These are phyloP conservation scores for Voacanga thouarsii DNA, from an alignment of 257 asterid genomes.

Conservation along the genomic window DNA sequence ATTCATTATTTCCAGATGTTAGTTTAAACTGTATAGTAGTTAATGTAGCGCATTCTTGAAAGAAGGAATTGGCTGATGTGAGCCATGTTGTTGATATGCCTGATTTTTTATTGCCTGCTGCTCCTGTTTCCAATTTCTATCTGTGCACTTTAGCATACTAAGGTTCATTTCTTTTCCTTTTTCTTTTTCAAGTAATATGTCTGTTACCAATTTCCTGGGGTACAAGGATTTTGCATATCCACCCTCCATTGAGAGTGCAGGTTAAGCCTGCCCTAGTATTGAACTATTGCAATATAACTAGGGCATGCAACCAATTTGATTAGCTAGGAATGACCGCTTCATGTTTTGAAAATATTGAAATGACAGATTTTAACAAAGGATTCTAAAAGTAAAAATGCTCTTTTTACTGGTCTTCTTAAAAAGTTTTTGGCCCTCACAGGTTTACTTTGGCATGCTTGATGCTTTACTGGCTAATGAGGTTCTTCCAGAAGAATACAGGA, in stretches of 20 bases:
- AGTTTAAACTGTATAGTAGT: not conserved
- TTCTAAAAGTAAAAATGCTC: not conserved
- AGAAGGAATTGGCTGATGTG: not conserved
- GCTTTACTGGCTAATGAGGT: slow-evolving; percentile 42
- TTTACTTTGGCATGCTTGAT: slow-evolving; percentile 52
- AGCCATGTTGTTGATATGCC: not conserved
- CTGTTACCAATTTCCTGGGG: not conserved
- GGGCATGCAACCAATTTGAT: not conserved
- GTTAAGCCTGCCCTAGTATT: not conserved
- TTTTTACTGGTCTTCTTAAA: not conserved
- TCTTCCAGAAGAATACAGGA: slow-evolving; percentile 48
- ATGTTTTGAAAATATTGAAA: not conserved
- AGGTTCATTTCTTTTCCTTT: not conserved
- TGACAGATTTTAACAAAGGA: not conserved
- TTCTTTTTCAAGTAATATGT: not conserved
- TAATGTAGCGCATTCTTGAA: not conserved
- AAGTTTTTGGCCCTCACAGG: slow-evolving; percentile 22
- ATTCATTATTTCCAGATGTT: not conserved
- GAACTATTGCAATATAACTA: not conserved
- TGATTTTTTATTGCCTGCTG: not conserved
- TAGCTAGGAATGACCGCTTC: not conserved
- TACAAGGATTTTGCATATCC: too few species aligned
- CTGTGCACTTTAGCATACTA: not conserved
- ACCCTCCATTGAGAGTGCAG: not conserved
- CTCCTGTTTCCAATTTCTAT: not conserved